These are phyloP conservation scores for Fagopyrum tataricum DNA, from an alignment of 148 eudicot species.

Conservation along the genomic window DNA sequence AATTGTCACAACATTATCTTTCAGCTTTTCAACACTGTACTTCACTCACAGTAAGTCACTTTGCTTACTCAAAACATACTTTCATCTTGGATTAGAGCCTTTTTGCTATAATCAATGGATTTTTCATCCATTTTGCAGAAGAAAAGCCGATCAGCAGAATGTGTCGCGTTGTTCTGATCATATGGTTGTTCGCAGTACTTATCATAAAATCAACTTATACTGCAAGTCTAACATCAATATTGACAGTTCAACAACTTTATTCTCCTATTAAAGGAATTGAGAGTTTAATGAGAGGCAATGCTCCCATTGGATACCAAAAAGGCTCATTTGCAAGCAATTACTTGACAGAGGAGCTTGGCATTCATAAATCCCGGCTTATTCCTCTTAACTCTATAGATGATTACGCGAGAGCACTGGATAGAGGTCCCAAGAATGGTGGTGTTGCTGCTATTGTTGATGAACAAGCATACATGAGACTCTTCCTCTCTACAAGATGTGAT, in stretches of 20 bases:
- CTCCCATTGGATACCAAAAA: constrained; percentile 59
- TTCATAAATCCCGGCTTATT: constrained; percentile 42
- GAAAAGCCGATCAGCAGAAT: constrained; percentile 54
- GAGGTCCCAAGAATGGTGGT: constrained; percentile 59
- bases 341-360: constrained; percentile 33
- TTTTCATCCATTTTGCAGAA: constrained; percentile 29
- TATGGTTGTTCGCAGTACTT: constrained; percentile 70
- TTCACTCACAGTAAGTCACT: constrained; percentile 61
- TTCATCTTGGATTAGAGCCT: neutral
- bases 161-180: constrained; percentile 56
- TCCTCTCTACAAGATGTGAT: constrained; percentile 65
- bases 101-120: neutral
- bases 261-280: constrained; percentile 60
- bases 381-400: constrained; percentile 47
- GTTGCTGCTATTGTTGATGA: constrained; percentile 65
- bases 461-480: constrained; percentile 53
- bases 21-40: constrained; percentile 74
- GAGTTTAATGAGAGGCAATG: constrained; percentile 30
- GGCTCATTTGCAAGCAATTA: constrained; percentile 57
- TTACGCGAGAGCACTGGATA: constrained; percentile 33
- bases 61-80: neutral
- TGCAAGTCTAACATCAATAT: constrained; percentile 71
- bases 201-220: constrained; percentile 70
- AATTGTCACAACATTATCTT: constrained; percentile 52
- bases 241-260: constrained; percentile 60